phyloP scores from a whole-genome alignment of 208 protist genomes.

The Trypanosoma lewisi region DNA sequence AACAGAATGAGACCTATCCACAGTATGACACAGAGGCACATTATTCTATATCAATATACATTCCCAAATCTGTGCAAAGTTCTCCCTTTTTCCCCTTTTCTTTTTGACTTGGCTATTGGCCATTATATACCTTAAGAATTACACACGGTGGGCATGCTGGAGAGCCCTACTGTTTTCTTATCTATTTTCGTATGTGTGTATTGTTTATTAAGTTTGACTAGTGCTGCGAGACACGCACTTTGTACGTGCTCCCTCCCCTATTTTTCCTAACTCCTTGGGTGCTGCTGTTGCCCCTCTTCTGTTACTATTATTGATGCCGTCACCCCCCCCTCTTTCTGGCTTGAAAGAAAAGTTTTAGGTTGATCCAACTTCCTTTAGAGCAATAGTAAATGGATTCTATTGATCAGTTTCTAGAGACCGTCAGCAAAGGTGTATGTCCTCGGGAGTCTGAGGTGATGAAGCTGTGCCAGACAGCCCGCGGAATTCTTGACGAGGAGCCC shows the following conservation, averaged over 20 bases:
- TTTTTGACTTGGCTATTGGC: too few relatives aligned
- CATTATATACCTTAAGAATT: too few relatives aligned
- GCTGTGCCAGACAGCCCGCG: slow-evolving; percentile 79
- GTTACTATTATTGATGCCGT: slow-evolving; percentile 6
- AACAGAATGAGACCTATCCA: neutral
- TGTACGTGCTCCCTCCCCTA: too few relatives aligned
- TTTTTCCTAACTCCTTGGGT: too few relatives aligned
- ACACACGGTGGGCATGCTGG: too few relatives aligned
- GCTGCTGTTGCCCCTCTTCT: too few relatives aligned
- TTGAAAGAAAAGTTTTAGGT: neutral
- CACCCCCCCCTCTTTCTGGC: neutral
- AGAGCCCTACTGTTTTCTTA: too few relatives aligned
- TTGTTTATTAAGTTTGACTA: too few relatives aligned
- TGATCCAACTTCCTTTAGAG: neutral
- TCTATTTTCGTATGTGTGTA: too few relatives aligned
- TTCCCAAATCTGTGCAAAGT: neutral
- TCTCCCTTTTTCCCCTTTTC: neutral
- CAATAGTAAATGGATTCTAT: slow-evolving; percentile 69
- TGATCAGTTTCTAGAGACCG: slow-evolving; percentile 96
- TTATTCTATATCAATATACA: neutral
- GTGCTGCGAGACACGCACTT: too few relatives aligned
- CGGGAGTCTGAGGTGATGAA: slow-evolving; percentile 92
- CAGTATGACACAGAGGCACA: neutral
- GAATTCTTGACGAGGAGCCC: slow-evolving; percentile 83
- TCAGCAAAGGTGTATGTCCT: slow-evolving; percentile 93